These are phyloP conservation scores for Phyllosticta citriasiana DNA, from an alignment of 2,329 filamentous ascomycete genomes.

Conservation along the genomic window DNA sequence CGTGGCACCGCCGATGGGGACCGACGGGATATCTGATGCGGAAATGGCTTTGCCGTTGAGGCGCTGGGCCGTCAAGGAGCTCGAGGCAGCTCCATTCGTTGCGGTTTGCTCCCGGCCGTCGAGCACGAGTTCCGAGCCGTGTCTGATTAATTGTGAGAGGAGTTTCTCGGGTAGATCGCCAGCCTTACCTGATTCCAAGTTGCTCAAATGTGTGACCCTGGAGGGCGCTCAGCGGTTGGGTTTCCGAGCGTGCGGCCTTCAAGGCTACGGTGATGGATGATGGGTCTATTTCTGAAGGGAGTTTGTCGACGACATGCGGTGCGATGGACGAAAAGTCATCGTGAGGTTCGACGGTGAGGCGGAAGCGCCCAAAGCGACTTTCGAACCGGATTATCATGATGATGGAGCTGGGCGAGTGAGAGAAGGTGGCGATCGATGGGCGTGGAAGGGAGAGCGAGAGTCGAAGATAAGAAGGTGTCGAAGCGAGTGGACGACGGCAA, in stretches of 20 bases:
- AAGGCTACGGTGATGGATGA: conserved; percentile 50
- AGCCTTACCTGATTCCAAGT: conserved; percentile 44
- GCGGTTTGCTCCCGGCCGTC: conserved; percentile 53
- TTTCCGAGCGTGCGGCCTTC: conserved; percentile 38
- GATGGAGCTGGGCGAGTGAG: background rate
- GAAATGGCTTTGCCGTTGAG: conserved; percentile 70
- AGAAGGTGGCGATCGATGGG: background rate
- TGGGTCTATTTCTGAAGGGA: conserved; percentile 47
- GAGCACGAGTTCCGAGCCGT: conserved; percentile 86
- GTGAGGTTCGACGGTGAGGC: conserved; percentile 64
- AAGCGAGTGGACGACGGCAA: background rate
- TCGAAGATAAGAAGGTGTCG: background rate
- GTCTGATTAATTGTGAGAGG: conserved; percentile 41
- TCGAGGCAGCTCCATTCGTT: conserved; percentile 27
- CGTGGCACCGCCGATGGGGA: conserved; percentile 45
- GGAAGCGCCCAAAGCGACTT: conserved; percentile 86
- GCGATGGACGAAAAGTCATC: conserved; percentile 58
- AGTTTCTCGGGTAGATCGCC: conserved; percentile 13
- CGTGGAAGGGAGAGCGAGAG: background rate
- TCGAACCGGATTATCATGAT: conserved; percentile 76
- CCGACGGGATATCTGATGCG: conserved; percentile 55
- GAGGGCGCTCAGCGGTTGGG: conserved; percentile 42
- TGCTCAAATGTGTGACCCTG: conserved; percentile 45
- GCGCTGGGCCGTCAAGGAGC: conserved; percentile 31
- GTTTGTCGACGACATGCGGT: conserved; percentile 46